Conservation (phyloP, 176 grass and related monocot species). For the Juncus inflexus region DNA sequence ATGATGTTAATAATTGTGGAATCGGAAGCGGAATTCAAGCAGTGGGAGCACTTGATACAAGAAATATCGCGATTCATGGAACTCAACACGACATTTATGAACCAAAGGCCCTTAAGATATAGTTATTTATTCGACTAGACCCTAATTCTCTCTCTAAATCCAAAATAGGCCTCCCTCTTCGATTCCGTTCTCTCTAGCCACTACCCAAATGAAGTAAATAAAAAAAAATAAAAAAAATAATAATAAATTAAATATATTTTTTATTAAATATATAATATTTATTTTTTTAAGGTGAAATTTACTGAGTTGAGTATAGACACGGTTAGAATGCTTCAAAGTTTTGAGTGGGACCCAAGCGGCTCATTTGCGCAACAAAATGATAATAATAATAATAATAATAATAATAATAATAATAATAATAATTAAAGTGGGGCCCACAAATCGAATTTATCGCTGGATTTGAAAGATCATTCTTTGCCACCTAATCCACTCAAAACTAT, state of each 20-base stretch:
- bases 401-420: constrained; percentile 7
- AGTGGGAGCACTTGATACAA: constrained; percentile 74
- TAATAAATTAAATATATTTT: constrained; percentile 1
- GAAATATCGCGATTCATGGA: constrained; percentile 72
- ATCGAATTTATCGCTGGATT: constrained; percentile 58
- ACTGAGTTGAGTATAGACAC: constrained; percentile 80
- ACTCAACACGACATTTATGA: constrained; percentile 72
- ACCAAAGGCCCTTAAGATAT: constrained; percentile 80
- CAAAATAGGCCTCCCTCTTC: constrained; percentile 50
- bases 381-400: constrained; percentile 42
- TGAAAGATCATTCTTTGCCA: constrained; percentile 70
- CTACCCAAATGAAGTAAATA: constrained; percentile 60
- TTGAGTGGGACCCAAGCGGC: constrained; percentile 93
- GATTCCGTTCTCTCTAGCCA: constrained; percentile 72
- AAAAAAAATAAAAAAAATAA: neutral
- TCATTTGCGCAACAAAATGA: constrained; percentile 60
- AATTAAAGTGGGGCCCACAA: constrained; percentile 36
- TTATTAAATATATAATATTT: neutral
- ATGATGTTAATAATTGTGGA: too few species aligned
- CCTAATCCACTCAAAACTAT: constrained; percentile 76
- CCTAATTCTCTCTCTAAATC: constrained; percentile 37
- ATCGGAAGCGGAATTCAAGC: constrained; percentile 77
- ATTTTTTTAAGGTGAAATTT: constrained; percentile 64
- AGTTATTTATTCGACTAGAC: constrained; percentile 64
- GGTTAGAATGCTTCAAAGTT: constrained; percentile 91